A percentile compares a stretch with the other conserved stretches of the same genome.
phyloP scores from a whole-genome alignment of 306 rosid genomes.

The Pachyrhizus erosus region DNA sequence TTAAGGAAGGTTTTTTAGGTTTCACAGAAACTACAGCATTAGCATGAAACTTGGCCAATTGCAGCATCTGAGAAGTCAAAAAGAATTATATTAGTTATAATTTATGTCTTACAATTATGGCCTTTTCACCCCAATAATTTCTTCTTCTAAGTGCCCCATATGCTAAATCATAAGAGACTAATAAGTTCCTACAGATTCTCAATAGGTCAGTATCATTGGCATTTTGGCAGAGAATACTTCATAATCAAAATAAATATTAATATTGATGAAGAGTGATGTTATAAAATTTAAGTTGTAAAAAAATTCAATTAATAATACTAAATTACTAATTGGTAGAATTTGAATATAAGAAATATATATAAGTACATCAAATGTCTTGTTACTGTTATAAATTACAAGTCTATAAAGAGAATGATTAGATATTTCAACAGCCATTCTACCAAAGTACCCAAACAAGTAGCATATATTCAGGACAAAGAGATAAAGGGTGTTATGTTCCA shows the following conservation, averaged over 20 bases:
- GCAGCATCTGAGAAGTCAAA: constrained; percentile 72
- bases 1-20: constrained; percentile 71
- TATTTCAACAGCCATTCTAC: constrained; percentile 3
- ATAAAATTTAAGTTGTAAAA: constrained; percentile 23
- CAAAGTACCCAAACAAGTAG: constrained; percentile 8
- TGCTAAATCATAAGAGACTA: constrained; percentile 20
- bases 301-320: background rate
- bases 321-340: constrained; percentile 23
- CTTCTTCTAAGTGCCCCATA: constrained; percentile 1
- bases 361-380: background rate
- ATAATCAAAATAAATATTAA: constrained; percentile 18
- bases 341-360: background rate
- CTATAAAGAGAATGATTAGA: background rate
- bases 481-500: constrained; percentile 29
- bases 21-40: constrained; percentile 64
- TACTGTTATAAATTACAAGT: background rate
- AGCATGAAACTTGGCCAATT: constrained; percentile 80
- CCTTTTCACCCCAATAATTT: background rate
- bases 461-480: background rate
- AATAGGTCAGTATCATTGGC: background rate
- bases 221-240: constrained; percentile 19
- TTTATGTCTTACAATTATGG: constrained; percentile 16
- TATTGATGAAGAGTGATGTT: background rate
- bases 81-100: constrained; percentile 32
- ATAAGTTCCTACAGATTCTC: constrained; percentile 1